Evolutionary conservation across 2,329 filamentous ascomycete species (phyloP), one percentile per base, ranked within the genome.

Genomic region (Decorospora gaudefroyi): DNA sequence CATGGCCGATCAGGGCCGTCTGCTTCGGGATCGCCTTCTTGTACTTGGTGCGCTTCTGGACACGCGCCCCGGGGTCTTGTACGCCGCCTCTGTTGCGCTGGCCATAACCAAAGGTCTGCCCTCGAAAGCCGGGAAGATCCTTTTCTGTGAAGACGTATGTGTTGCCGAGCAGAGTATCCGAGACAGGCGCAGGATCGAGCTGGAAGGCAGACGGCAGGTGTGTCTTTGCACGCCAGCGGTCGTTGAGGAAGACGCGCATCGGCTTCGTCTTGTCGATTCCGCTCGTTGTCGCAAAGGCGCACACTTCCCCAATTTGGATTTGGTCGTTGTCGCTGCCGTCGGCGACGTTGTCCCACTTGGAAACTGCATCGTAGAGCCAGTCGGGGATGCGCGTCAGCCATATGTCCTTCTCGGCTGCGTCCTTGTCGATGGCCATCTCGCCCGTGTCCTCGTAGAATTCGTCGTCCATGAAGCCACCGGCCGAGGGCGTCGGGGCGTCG

Each of bases 131-230:
- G 0, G 90, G 88, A 15, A 96, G 79, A 63, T 97, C 90, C 68
- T 95, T 90, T 72, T 99, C 93, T 27, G 87, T 90, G 66, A 99
- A 99, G 43, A 97, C 77, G 67, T 87, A 95, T 13, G 90, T 93
- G 71, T 96, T 96, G 62, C 82, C 83, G 22, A 92, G 83, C n/a
- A 81, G 73, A 1, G 56, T 52, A 27, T 83, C 80, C 16, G 81
- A 84, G 1, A 51, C 49, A 9, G 50, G 27, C 12, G 58, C 47
- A 32, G 90, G 78, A 32, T 90, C 84, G 45, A 97, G 75, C 55
- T 89, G 82, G 72, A 96, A 99, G 64, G 95, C 90, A 64, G 89
- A 89, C 8, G 91, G 90, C n/a, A 96, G 78, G 4, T 79, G 74
- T 57, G 86, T 80, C 66, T 95, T 90, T 51, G 83, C 78, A 6